phyloP scores from a whole-genome alignment of 306 rosid genomes.

The Cucumis melo region DNA sequence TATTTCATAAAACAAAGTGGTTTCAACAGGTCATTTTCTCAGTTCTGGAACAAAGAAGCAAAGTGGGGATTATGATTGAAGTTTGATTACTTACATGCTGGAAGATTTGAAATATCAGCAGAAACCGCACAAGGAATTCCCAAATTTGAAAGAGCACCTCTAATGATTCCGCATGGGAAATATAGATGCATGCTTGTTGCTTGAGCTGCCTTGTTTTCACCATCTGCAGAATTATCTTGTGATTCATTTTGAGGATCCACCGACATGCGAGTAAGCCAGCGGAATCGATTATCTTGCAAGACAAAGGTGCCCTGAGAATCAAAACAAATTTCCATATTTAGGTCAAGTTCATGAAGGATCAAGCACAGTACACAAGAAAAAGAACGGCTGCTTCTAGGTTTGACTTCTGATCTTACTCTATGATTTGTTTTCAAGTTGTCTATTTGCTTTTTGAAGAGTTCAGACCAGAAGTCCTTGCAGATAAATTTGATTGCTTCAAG shows the following conservation, averaged over 20 bases:
- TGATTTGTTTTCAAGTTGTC: slow-evolving; percentile 96
- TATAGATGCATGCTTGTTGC: slow-evolving; percentile 86
- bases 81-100: slow-evolving; percentile 61
- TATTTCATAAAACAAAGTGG: slow-evolving; percentile 10
- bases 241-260: slow-evolving; percentile 50
- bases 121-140: slow-evolving; percentile 97
- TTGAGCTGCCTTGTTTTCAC: slow-evolving; percentile 53
- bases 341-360: not conserved
- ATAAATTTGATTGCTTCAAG: slow-evolving; percentile 93
- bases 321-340: not conserved
- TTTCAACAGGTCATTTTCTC: not conserved
- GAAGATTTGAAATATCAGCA: slow-evolving; percentile 78
- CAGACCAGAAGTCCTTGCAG: slow-evolving; percentile 98
- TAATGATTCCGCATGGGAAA: slow-evolving; percentile 90
- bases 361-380: not conserved
- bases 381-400: not conserved
- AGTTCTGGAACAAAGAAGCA: not conserved
- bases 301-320: slow-evolving; percentile 82
- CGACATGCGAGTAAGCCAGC: slow-evolving; percentile 83
- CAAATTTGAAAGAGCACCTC: slow-evolving; percentile 93
- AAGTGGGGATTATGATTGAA: not conserved
- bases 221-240: slow-evolving; percentile 36
- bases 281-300: slow-evolving; percentile 80
- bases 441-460: slow-evolving; percentile 94
- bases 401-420: slow-evolving; percentile 35